Evolutionary conservation across 768 basidiomycete species (phyloP).

Genomic region (Pleurotus tuoliensis): DNA sequence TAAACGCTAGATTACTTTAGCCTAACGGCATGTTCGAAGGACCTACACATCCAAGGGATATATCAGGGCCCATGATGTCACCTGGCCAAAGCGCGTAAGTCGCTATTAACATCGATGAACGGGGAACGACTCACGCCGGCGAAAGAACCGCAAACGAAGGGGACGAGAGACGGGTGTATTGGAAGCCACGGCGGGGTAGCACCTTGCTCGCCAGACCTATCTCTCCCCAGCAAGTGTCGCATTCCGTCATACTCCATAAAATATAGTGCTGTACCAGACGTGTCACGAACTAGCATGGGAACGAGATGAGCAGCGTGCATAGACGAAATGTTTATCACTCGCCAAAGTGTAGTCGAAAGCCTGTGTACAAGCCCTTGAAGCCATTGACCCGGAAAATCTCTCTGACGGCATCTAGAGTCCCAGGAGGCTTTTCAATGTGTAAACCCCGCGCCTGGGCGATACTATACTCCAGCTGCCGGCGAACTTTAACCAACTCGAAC

Average conservation of each 20-base stretch:
- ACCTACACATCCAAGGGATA: slow-evolving; percentile 92
- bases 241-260: slow-evolving; percentile 93
- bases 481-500: slow-evolving; percentile 95
- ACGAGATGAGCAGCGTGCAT: too few species aligned
- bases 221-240: slow-evolving; percentile 80
- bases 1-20: slow-evolving; percentile 9
- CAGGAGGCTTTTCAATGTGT: slow-evolving; percentile 69
- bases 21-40: slow-evolving; percentile 7
- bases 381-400: slow-evolving; percentile 72
- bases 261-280: slow-evolving; percentile 84
- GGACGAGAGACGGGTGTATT: slow-evolving; percentile 72
- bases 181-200: slow-evolving; percentile 83
- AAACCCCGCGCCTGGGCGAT: slow-evolving; percentile 81
- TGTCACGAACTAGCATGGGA: slow-evolving; percentile 69
- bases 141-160: slow-evolving; percentile 87
- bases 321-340: slow-evolving; percentile 18
- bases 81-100: slow-evolving; percentile 26
- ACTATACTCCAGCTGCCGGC: slow-evolving; percentile 87
- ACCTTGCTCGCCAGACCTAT: slow-evolving; percentile 76
- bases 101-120: slow-evolving; percentile 30
- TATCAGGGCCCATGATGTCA: slow-evolving; percentile 83
- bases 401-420: slow-evolving; percentile 71
- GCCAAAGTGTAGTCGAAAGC: slow-evolving; percentile 86
- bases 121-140: slow-evolving; percentile 58
- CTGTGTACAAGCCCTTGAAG: slow-evolving; percentile 69